Conservation (phyloP, 1,284 basidiomycete genomes). For the Grifola frondosa region DNA sequence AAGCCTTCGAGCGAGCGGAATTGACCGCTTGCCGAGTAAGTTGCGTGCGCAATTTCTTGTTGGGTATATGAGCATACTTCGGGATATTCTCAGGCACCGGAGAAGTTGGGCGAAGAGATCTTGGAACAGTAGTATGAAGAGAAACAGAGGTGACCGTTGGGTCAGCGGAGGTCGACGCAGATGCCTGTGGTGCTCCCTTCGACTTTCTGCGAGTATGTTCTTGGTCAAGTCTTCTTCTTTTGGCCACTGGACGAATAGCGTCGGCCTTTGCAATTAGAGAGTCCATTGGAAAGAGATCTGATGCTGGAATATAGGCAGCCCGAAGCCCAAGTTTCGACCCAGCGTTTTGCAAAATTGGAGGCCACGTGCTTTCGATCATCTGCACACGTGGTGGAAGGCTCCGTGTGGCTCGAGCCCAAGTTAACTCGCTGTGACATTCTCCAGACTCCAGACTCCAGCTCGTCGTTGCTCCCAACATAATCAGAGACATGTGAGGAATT, state of each 20-base stretch:
- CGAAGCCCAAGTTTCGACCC: too few species aligned
- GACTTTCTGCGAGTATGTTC: conserved; percentile 13
- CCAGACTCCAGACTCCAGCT: too few species aligned
- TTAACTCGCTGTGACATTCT: too few species aligned
- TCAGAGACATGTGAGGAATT: too few species aligned
- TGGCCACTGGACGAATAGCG: conserved; percentile 51
- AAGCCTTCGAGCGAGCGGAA: conserved; percentile 51
- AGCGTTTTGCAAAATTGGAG: too few species aligned
- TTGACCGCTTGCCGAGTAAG: conserved; percentile 62
- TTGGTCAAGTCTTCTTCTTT: conserved; percentile 44
- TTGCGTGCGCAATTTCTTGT: conserved; percentile 74
- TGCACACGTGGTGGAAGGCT: too few species aligned
- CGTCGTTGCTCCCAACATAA: too few species aligned
- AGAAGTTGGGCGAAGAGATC: conserved; percentile 53
- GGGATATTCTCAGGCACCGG: conserved; percentile 42
- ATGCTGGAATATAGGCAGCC: too few species aligned
- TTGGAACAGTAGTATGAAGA: conserved; percentile 54
- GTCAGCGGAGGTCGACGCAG: conserved; percentile 38
- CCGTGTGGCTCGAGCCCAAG: too few species aligned
- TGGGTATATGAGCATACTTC: conserved; percentile 63
- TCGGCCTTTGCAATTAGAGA: conserved; percentile 70
- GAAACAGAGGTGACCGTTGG: conserved; percentile 58
- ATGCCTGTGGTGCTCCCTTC: conserved; percentile 18
- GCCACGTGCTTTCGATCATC: too few species aligned
- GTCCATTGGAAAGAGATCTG: conserved; percentile 56